Evolutionary conservation across 345 rosid species (phyloP), one percentile per base, ranked within the genome.

Genomic region (Eutrema yunnanense): DNA sequence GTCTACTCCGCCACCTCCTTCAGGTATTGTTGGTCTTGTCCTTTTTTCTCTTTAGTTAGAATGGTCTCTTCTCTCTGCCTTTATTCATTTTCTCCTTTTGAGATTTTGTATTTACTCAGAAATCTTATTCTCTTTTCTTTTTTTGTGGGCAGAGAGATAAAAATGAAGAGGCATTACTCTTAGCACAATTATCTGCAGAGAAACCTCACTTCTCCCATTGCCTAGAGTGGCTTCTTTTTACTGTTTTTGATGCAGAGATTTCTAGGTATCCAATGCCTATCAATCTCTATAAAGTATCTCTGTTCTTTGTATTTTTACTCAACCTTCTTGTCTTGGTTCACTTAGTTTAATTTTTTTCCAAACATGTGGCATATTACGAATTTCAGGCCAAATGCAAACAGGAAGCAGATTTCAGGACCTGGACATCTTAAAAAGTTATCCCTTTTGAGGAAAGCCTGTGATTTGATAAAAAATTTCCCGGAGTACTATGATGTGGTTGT

Each of bases 191-290:
- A 82, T 95, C 99, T 40, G 98, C 96, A 14, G 92, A 88, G 84
- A 95, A 89, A 78, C 96, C 96, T 76, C 99, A 95, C 70, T 95
- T 95, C 82, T 90, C 94, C 54, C 96, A 88, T 78, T 95, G 96
- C 84, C 78, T 95, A 72, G 99, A 95, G 80, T 95, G 96, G 99
- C 96, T 92, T 86, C 96, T 92, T 74, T 95, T 95, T 71, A 92
- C 99, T 4, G 99, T 95, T 60, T 95, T 95, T 74, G 99, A 95
- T 75, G 94, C 99, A 47, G 98, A 92, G 51, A 88, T 92, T 77
- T 88, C 98, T 71, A 84, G 99, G 98, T 95, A 87, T 72, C 62
- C 78, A 49, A 36, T 40, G 29, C 44, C 56, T 13, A 26, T 51
- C 49, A 51, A 2, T 66, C 43, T 64, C 30, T 65, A 58, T 50